These are phyloP conservation scores for Aphanomyces cochlioides DNA, from an alignment of 352 stramenopile species.

Conservation along the genomic window DNA sequence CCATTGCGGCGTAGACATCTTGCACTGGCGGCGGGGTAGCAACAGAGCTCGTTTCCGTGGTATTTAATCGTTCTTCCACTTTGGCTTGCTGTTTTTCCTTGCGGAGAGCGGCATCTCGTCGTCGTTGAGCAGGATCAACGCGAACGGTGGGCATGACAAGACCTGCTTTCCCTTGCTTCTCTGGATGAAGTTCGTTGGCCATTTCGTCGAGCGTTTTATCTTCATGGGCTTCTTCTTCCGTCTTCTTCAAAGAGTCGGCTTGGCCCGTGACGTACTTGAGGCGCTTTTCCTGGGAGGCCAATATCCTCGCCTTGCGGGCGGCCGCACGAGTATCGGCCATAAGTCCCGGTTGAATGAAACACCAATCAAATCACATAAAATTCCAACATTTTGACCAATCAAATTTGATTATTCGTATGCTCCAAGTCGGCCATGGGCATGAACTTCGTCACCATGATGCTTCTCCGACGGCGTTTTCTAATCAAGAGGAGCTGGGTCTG, in stretches of 20 bases:
- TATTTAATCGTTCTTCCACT: slow-evolving; percentile 50
- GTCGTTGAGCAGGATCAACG: slow-evolving; percentile 60
- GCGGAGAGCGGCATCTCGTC: slow-evolving; percentile 57
- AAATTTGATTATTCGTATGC: too few relatives aligned
- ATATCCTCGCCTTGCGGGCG: slow-evolving; percentile 53
- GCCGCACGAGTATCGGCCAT: slow-evolving; percentile 59
- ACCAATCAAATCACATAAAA: slow-evolving; percentile 17
- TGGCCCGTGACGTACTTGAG: slow-evolving; percentile 66
- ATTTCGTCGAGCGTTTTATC: slow-evolving; percentile 39
- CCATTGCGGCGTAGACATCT: not conserved
- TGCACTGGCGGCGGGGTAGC: slow-evolving; percentile 10
- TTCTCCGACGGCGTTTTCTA: too few relatives aligned
- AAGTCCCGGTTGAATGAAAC: not conserved
- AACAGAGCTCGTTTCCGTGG: not conserved
- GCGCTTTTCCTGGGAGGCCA: slow-evolving; percentile 56
- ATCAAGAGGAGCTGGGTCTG: too few relatives aligned
- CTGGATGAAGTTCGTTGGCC: slow-evolving; percentile 44
- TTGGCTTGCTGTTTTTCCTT: slow-evolving; percentile 58
- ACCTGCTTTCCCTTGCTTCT: slow-evolving; percentile 29
- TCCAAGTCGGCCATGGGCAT: too few relatives aligned
- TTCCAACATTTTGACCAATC: not conserved
- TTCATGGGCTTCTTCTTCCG: slow-evolving; percentile 32
- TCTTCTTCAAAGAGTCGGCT: slow-evolving; percentile 50
- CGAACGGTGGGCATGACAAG: slow-evolving; percentile 43
- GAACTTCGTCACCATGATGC: too few relatives aligned